Percentiles rank a stretch among this genome's conserved stretches.
Conservation (phyloP, 768 basidiomycete genomes). For the Lentinula boryana region DNA sequence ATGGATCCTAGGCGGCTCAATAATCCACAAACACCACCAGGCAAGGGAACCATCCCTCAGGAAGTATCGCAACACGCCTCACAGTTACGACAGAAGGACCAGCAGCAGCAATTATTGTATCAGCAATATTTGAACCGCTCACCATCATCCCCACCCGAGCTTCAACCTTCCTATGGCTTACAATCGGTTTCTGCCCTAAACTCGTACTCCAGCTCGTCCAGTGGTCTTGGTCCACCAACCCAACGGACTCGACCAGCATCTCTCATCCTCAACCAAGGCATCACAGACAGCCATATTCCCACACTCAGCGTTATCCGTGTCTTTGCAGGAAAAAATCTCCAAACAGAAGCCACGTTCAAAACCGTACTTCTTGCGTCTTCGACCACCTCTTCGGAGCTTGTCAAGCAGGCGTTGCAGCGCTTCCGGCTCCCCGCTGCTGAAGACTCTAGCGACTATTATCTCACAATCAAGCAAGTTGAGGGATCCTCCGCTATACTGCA, state of each 20-base stretch:
- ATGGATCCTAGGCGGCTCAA: constrained; percentile 21
- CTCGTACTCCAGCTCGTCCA: constrained; percentile 36
- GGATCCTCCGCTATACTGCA: constrained; percentile 74
- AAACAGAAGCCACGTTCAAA: constrained; percentile 97
- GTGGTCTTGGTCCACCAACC: constrained; percentile 45
- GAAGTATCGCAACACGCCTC: constrained; percentile 63
- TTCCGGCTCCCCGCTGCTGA: constrained; percentile 74
- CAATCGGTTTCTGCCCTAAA: constrained; percentile 66
- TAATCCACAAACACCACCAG: constrained; percentile 18
- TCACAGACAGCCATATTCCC: constrained; percentile 60
- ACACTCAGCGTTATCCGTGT: constrained; percentile 93
- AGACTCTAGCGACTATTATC: constrained; percentile 65
- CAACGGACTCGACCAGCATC: constrained; percentile 71
- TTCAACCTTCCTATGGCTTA: constrained; percentile 66
- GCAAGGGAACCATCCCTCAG: constrained; percentile 19
- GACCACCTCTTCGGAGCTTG: constrained; percentile 78
- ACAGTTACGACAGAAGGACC: constrained; percentile 79
- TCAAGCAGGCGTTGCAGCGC: constrained; percentile 90
- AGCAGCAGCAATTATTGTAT: constrained; percentile 84
- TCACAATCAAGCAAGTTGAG: constrained; percentile 91
- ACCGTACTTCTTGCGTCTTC: constrained; percentile 88
- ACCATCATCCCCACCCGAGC: constrained; percentile 72
- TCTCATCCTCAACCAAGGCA: constrained; percentile 60
- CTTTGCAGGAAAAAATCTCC: constrained; percentile 86
- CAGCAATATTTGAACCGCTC: constrained; percentile 87